These are phyloP conservation scores for Aspergillus ochraceoroseus DNA, from an alignment of 2,329 filamentous ascomycete species.

Conservation along the genomic window DNA sequence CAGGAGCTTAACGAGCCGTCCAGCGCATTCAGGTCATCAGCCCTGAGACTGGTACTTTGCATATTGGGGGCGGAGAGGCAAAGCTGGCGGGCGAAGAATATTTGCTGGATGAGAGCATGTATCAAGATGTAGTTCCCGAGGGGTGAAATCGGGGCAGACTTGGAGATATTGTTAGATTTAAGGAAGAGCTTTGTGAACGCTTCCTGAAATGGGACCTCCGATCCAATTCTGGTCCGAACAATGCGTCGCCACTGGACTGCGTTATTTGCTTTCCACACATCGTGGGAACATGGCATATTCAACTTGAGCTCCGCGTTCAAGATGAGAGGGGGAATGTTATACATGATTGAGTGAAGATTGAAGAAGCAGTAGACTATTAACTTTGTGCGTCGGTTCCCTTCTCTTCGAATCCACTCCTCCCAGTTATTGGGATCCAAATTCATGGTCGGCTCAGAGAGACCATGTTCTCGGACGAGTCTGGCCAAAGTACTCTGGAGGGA, in stretches of 20 bases:
- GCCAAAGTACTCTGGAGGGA: constrained; percentile 55
- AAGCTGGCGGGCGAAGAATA: constrained; percentile 49
- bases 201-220: constrained; percentile 42
- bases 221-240: constrained; percentile 32
- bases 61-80: constrained; percentile 44
- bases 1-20: constrained; percentile 48
- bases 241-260: constrained; percentile 48
- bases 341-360: constrained; percentile 58
- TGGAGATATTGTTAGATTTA: constrained; percentile 35
- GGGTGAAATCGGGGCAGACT: constrained; percentile 43
- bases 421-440: constrained; percentile 46
- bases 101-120: constrained; percentile 52
- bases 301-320: constrained; percentile 53
- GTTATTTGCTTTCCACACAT: constrained; percentile 53
- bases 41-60: constrained; percentile 41
- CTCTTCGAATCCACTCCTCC: constrained; percentile 52
- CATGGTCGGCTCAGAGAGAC: constrained; percentile 37
- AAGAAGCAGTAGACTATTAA: constrained; percentile 56
- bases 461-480: constrained; percentile 53
- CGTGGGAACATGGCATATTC: constrained; percentile 51
- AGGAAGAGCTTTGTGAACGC: constrained; percentile 45
- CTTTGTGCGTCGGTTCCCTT: constrained; percentile 53
- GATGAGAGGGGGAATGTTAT: constrained; percentile 57
- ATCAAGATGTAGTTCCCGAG: constrained; percentile 54
- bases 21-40: constrained; percentile 44